Percentiles rank a stretch among this genome's conserved stretches.
These are phyloP conservation scores for Fusarium subglutinans DNA, from an alignment of 2,329 filamentous ascomycete species.

Conservation along the genomic window DNA sequence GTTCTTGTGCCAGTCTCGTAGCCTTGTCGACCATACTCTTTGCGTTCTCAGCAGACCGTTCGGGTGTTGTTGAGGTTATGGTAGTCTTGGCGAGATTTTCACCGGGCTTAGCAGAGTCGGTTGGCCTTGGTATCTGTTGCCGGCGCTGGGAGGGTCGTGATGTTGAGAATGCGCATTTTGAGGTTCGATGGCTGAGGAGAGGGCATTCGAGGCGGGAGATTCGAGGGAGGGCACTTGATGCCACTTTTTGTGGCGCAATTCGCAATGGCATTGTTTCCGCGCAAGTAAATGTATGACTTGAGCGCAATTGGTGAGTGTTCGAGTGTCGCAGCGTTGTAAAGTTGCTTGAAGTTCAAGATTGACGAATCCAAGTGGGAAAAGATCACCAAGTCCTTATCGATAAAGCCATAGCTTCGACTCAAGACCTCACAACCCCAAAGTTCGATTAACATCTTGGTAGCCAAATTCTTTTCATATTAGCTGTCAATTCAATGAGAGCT, in stretches of 20 bases:
- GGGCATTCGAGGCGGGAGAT: neutral
- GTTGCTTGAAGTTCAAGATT: neutral
- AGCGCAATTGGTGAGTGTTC: neutral
- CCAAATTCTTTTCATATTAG: neutral
- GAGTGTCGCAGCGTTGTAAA: neutral
- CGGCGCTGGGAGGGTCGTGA: neutral
- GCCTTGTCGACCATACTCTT: neutral
- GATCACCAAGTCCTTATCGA: slow-evolving; percentile 29
- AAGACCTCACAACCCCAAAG: neutral
- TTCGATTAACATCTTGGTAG: neutral
- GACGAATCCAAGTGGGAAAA: neutral
- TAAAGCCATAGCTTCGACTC: slow-evolving; percentile 9
- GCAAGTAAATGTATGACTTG: neutral
- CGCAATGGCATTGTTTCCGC: slow-evolving; percentile 2
- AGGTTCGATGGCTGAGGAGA: neutral
- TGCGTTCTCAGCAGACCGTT: neutral
- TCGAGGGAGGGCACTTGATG: neutral
- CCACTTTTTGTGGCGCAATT: neutral
- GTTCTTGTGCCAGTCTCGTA: neutral
- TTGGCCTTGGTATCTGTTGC: neutral
- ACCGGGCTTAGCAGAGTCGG: neutral
- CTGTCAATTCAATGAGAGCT: neutral
- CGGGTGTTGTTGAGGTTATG: neutral
- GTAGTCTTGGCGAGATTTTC: neutral
- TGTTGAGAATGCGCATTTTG: slow-evolving; percentile 18